A percentile compares a stretch with the other conserved stretches of the same genome.
Conservation (phyloP, 208 protist genomes). For the Trypanosoma boissoni region DNA sequence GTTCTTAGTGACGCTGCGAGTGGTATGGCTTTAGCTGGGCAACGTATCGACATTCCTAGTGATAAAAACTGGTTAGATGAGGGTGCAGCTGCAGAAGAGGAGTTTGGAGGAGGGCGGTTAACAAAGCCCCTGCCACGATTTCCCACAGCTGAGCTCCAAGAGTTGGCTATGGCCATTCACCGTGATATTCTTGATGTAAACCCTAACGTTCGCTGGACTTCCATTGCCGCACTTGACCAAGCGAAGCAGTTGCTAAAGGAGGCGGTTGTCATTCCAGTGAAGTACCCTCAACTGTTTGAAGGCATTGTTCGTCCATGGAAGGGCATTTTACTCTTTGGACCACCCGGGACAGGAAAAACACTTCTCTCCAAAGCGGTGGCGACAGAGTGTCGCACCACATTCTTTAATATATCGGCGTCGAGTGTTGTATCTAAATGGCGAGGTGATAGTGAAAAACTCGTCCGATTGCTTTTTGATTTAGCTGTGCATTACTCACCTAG, state of each 20-base stretch:
- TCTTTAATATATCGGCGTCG: conserved; percentile 98
- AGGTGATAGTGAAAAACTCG: conserved; percentile 98
- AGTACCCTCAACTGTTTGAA: conserved; percentile 88
- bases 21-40: conserved; percentile 27
- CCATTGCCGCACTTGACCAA: conserved; percentile 91
- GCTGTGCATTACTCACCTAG: conserved; percentile 90
- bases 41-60: conserved; percentile 11
- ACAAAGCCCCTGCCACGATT: conserved; percentile 82
- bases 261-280: conserved; percentile 90
- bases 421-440: conserved; percentile 97
- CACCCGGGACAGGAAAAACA: conserved; percentile 98
- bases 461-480: conserved; percentile 94
- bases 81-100: conserved; percentile 19
- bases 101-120: conserved; percentile 41
- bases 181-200: conserved; percentile 89
- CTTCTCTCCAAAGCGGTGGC: conserved; percentile 96
- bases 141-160: conserved; percentile 64
- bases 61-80: neutral
- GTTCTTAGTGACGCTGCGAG: no score
- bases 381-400: conserved; percentile 96
- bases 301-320: conserved; percentile 95
- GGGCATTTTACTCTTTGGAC: conserved; percentile 95
- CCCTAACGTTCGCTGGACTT: conserved; percentile 81
- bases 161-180: conserved; percentile 75
- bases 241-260: conserved; percentile 95